A percentile compares a stretch with the other conserved stretches of the same genome.
Conservation (phyloP, 495 filamentous ascomycete genomes). For the Annulohypoxylon maeteangense region DNA sequence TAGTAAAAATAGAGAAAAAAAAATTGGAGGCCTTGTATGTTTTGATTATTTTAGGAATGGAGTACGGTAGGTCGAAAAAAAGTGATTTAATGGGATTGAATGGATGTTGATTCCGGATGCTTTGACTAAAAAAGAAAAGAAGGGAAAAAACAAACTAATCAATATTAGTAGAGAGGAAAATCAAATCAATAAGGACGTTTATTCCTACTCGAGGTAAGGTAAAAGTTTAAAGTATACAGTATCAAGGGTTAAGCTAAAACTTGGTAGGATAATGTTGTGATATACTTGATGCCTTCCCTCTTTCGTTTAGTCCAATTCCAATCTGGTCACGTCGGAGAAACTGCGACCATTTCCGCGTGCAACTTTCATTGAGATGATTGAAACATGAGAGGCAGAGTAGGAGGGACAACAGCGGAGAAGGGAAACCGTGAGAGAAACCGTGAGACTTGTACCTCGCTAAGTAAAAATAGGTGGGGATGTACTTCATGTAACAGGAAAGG, state of each 20-base stretch:
- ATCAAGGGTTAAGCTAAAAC: slow-evolving; percentile 30
- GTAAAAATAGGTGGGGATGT: slow-evolving; percentile 8
- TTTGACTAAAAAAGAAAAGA: slow-evolving; percentile 26
- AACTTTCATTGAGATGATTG: slow-evolving; percentile 13
- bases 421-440: neutral
- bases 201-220: neutral
- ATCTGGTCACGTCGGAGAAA: slow-evolving; percentile 33
- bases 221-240: slow-evolving; percentile 32
- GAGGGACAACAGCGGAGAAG: slow-evolving; percentile 7
- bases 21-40: slow-evolving; percentile 17
- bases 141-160: neutral
- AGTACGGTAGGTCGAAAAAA: neutral
- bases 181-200: slow-evolving; percentile 16
- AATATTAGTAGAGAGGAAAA: neutral
- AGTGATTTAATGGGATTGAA: slow-evolving; percentile 24
- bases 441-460: neutral
- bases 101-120: slow-evolving; percentile 22
- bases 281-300: slow-evolving; percentile 27
- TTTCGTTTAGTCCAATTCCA: slow-evolving; percentile 28
- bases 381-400: neutral
- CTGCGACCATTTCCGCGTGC: slow-evolving; percentile 21
- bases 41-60: slow-evolving; percentile 33
- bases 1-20: slow-evolving; percentile 3
- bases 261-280: slow-evolving; percentile 16
- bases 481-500: slow-evolving; percentile 1